phyloP scores from a whole-genome alignment of 441 rosid species.

The Pelargonium fulgidum region DNA sequence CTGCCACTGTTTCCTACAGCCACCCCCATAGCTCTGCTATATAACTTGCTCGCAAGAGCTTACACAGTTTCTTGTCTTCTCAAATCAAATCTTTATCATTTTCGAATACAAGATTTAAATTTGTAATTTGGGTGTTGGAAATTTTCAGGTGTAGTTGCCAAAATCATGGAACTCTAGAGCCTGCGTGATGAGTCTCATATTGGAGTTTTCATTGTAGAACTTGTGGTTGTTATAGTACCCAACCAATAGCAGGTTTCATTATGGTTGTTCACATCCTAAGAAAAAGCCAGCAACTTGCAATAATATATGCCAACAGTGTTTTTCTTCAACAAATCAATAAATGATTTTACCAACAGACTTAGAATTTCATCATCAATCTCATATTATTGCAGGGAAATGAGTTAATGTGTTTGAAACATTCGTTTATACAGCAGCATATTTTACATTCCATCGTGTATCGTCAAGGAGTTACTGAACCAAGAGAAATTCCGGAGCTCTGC shows the following conservation, averaged over 20 bases:
- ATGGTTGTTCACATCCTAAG: no score
- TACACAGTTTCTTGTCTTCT: no score
- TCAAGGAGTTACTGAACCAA: neutral
- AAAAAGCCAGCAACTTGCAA: no score
- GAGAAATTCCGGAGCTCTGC: neutral
- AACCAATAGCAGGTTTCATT: neutral
- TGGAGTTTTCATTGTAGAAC: conserved; percentile 57
- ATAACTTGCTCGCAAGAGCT: no score
- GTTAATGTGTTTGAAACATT: neutral
- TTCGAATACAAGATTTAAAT: no score
- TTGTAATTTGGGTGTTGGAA: no score
- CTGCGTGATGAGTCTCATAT: conserved; percentile 78
- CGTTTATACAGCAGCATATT: neutral
- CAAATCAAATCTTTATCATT: no score
- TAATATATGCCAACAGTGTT: no score
- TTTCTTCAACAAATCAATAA: no score
- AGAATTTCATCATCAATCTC: neutral
- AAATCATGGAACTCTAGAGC: conserved; percentile 85
- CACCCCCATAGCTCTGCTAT: no score
- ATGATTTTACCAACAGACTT: neutral
- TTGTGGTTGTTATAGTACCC: conserved; percentile 34
- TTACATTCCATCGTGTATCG: neutral
- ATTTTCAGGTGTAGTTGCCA: conserved; percentile 52
- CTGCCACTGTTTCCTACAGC: no score
- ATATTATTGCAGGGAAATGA: neutral